A percentile compares a stretch with the other conserved stretches of the same genome.
phyloP scores from a whole-genome alignment of 495 filamentous ascomycete genomes.

The Cenococcum geophilum region DNA sequence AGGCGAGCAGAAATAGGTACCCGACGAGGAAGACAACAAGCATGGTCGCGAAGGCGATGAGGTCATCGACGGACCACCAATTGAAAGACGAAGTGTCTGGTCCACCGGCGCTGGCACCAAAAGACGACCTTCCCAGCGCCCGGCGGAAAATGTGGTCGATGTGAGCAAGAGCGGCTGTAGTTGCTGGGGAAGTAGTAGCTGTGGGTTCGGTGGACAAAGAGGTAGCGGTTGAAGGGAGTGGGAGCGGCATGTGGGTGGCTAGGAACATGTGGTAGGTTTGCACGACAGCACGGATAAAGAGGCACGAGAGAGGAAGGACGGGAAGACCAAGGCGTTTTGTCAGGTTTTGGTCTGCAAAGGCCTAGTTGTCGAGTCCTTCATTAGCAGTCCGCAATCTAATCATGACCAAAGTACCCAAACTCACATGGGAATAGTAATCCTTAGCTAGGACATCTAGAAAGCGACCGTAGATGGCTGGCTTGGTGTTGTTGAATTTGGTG shows the following conservation, averaged over 20 bases:
- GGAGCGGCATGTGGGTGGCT: conserved; percentile 70
- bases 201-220: conserved; percentile 52
- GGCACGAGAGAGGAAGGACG: conserved; percentile 83
- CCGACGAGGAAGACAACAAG: conserved; percentile 69
- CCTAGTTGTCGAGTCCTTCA: conserved; percentile 42
- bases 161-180: conserved; percentile 64
- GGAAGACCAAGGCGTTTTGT: conserved; percentile 87
- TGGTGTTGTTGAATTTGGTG: conserved; percentile 95
- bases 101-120: conserved; percentile 44
- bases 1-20: conserved; percentile 69
- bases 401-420: conserved; percentile 22
- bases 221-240: conserved; percentile 63
- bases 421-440: conserved; percentile 91
- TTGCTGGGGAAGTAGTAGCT: conserved; percentile 54
- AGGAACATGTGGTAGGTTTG: conserved; percentile 99
- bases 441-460: conserved; percentile 92
- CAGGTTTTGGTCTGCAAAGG: conserved; percentile 82
- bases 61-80: conserved; percentile 50
- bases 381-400: conserved; percentile 6
- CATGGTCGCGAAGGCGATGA: conserved; percentile 65
- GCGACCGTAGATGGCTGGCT: conserved; percentile 77
- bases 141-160: conserved; percentile 69
- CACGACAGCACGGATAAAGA: conserved; percentile 89
- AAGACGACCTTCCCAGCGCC: conserved; percentile 62
- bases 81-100: conserved; percentile 35